Evolutionary conservation across 176 grass and related monocot genomes (phyloP).

Genomic region (Zoysia japonica): DNA sequence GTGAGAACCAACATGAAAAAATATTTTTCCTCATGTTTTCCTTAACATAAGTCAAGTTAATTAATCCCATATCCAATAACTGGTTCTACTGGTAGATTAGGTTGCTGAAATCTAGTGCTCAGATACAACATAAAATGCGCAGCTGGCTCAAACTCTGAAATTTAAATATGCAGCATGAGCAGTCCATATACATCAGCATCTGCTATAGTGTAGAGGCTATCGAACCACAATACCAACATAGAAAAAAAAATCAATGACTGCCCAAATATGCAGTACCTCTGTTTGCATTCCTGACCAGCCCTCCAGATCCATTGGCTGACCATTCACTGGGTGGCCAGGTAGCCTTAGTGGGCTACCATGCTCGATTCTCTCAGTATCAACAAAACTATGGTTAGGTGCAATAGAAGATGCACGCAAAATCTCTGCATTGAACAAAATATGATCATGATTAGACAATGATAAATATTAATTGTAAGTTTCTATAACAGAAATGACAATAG

Average conservation of each 20-base stretch:
- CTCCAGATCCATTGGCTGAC: conserved; percentile 96
- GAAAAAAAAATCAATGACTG: conserved; percentile 24
- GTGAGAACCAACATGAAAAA: conserved; percentile 27
- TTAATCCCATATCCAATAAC: neutral
- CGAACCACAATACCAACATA: neutral
- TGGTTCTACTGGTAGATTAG: neutral
- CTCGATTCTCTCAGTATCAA: conserved; percentile 91
- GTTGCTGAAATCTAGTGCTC: conserved; percentile 3
- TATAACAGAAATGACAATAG: conserved; percentile 14
- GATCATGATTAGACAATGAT: conserved; percentile 9
- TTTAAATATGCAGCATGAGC: neutral
- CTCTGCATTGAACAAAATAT: conserved; percentile 67
- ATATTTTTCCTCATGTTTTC: neutral
- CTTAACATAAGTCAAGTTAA: conserved; percentile 30
- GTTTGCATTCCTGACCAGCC: conserved; percentile 83
- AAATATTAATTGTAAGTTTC: conserved; percentile 4
- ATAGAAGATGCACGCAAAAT: conserved; percentile 83
- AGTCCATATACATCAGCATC: neutral
- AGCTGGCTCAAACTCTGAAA: conserved; percentile 27
- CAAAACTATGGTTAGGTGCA: conserved; percentile 70
- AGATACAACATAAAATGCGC: neutral
- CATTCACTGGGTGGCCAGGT: conserved; percentile 72
- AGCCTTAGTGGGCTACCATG: conserved; percentile 87
- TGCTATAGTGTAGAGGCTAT: neutral
- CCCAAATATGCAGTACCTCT: conserved; percentile 61